Evolutionary conservation across 805 yeast genomes (phyloP), one percentile per base, ranked within the genome.

Genomic region (Ogataea ramenticola): DNA sequence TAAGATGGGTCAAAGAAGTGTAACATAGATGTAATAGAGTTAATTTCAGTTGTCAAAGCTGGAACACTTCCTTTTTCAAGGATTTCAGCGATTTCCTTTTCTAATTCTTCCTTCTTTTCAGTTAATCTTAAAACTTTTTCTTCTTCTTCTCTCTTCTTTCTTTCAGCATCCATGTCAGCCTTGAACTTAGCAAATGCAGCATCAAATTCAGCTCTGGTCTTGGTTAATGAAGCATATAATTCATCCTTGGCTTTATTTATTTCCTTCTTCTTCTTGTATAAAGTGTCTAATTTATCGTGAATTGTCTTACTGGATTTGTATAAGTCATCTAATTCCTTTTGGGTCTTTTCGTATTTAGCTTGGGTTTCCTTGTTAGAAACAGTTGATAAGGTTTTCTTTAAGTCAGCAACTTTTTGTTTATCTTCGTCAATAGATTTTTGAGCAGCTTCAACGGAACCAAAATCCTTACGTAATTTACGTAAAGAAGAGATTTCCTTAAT

Each of bases 401-500:
- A 72, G 27, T 79, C 86, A 41, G 79, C 73, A 57, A 88, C 80
- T 69, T 87, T 82, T 41, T 71, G 72, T 69, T 82, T 85, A 64
- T 86, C 93, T 40, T 71, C 72, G 58, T 88, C 96, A 60, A 91
- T 81, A 37, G 82, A 77, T 54, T 77, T 77, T 71, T 88, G 96
- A 55, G 77, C 77, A 56, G 78, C 77, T 59, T 81, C 89, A 54
- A 90, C 71, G 40, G 76, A 72, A 41, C 79, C 78, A 61, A 87
- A 86, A 63, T 83, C 90, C 64, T 83, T 84, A 59, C 82, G 79
- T 60, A 85, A 68, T 68, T 86, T 88, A 67, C 91, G 81, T 64
- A 93, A 77, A 39, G 81, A 65, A 42, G 88, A 75, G 74, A 88
- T 85, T 68, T 91, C 98, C 68, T 86, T 86, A 53, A 93, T 79